Percentiles rank a stretch among this genome's conserved stretches.
phyloP scores from a whole-genome alignment of 371 early-diverging fungal species.

The Actinomortierella ambigua region DNA sequence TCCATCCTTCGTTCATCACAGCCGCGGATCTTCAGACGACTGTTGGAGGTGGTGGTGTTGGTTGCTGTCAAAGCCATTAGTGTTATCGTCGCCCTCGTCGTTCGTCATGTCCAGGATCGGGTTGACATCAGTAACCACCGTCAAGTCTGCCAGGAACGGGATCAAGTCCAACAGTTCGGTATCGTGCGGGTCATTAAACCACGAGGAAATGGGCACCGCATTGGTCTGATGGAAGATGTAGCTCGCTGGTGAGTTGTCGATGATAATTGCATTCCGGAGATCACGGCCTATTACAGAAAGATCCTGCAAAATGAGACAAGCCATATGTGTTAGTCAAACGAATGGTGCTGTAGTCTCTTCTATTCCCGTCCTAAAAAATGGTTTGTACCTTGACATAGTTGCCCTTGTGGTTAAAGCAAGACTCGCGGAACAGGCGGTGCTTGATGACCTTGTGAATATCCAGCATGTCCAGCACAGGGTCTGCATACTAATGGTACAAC shows the following conservation, averaged over 20 bases:
- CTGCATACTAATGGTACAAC: constrained; percentile 79
- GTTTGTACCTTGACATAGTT: constrained; percentile 90
- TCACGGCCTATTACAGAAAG: constrained; percentile 85
- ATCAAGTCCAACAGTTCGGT: constrained; percentile 92
- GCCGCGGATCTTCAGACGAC: not conserved
- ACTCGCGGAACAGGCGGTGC: constrained; percentile 94
- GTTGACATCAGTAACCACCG: constrained; percentile 86
- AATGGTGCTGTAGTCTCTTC: no score
- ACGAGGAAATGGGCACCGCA: constrained; percentile 95
- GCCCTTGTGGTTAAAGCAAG: constrained; percentile 93
- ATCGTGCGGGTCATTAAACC: constrained; percentile 97
- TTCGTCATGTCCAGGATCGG: constrained; percentile 71
- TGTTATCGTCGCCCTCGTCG: constrained; percentile 12
- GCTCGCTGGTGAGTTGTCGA: constrained; percentile 93
- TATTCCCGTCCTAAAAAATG: no score
- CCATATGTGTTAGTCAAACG: not conserved
- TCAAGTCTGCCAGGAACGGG: constrained; percentile 91
- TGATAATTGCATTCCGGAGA: constrained; percentile 78
- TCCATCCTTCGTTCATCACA: constrained; percentile 1
- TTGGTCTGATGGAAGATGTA: constrained; percentile 94
- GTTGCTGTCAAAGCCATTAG: no score
- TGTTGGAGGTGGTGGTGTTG: not conserved
- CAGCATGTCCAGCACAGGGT: constrained; percentile 93
- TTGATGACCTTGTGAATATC: constrained; percentile 85
- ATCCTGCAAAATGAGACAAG: constrained; percentile 56